A percentile compares a stretch with the other conserved stretches of the same genome.
Evolutionary conservation across 2,329 filamentous ascomycete species (phyloP).

Genomic region (Nothomitra cinnamomea): DNA sequence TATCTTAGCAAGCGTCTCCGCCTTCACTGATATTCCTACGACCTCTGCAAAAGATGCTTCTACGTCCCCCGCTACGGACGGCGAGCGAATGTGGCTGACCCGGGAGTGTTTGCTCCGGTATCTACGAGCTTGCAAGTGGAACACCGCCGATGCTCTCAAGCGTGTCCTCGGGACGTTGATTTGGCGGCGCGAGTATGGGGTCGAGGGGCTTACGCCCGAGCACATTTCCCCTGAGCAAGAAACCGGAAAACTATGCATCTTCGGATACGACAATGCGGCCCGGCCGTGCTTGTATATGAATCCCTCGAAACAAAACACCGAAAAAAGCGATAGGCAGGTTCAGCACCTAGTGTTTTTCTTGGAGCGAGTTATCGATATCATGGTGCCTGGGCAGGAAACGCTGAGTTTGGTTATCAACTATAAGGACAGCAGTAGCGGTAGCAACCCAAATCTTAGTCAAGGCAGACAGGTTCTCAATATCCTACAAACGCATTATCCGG

Average conservation of each 20-base stretch:
- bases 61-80: conserved; percentile 51
- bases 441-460: conserved; percentile 59
- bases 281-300: conserved; percentile 85
- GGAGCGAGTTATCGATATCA: conserved; percentile 73
- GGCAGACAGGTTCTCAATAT: conserved; percentile 77
- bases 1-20: conserved; percentile 51
- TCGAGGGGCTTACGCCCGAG: conserved; percentile 56
- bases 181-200: conserved; percentile 83
- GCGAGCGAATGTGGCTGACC: conserved; percentile 79
- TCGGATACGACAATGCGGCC: conserved; percentile 72
- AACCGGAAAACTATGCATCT: conserved; percentile 83
- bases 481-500: conserved; percentile 88
- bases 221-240: conserved; percentile 89
- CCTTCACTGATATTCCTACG: conserved; percentile 54
- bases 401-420: conserved; percentile 84
- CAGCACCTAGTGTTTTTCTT: conserved; percentile 95
- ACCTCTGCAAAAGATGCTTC: conserved; percentile 40
- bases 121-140: conserved; percentile 86
- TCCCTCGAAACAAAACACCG: conserved; percentile 84
- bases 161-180: conserved; percentile 65
- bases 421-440: conserved; percentile 56
- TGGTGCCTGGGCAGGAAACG: conserved; percentile 74
- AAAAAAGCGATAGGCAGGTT: conserved; percentile 68
- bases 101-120: conserved; percentile 85
- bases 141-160: conserved; percentile 54